phyloP scores from a whole-genome alignment of 2,329 filamentous ascomycete species.

The Magnaporthales sp. region DNA sequence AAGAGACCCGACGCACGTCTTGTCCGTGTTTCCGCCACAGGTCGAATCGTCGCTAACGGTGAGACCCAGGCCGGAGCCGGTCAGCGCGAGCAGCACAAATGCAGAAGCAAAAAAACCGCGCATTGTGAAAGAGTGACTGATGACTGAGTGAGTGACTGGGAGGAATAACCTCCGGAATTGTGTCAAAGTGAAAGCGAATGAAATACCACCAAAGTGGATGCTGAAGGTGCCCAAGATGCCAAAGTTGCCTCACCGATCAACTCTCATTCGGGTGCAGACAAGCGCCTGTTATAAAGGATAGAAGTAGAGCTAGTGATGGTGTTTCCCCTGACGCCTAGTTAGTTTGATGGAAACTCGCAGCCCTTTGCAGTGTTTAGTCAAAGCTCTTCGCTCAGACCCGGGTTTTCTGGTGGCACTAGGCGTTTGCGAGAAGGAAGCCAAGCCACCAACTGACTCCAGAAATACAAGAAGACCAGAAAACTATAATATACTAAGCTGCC shows the following conservation, averaged over 20 bases:
- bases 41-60: constrained; percentile 8
- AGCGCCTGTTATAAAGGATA: background rate
- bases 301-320: too few species aligned
- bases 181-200: background rate
- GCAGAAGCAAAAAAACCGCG: background rate
- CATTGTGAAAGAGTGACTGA: background rate
- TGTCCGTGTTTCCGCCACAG: constrained; percentile 1
- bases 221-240: background rate
- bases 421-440: background rate
- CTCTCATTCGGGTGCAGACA: background rate
- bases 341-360: background rate
- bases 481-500: background rate
- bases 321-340: background rate
- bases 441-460: background rate
- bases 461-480: background rate
- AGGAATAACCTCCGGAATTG: background rate
- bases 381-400: background rate
- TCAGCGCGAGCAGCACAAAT: background rate
- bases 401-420: background rate
- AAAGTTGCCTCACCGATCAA: background rate
- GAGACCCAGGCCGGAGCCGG: background rate
- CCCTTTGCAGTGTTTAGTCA: background rate
- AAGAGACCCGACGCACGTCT: constrained; percentile 1
- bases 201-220: background rate
- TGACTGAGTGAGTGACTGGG: background rate